Percentiles rank a stretch among this genome's conserved stretches.
Conservation (phyloP, 345 rosid species). For the Hirschfeldia incana region DNA sequence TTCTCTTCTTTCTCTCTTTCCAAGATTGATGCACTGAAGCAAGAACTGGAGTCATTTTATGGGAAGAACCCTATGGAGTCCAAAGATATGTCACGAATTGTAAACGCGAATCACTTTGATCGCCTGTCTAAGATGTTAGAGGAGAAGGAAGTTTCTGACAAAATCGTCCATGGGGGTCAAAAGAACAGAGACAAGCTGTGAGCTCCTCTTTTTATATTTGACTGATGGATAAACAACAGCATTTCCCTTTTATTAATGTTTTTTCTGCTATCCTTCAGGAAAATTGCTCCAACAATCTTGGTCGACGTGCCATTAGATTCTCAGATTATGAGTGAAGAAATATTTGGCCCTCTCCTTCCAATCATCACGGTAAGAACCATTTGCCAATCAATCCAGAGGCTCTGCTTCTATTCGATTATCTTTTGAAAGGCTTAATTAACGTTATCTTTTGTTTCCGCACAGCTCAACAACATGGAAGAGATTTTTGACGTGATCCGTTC, state of each 20-base stretch:
- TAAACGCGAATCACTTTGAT: constrained; percentile 73
- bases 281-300: constrained; percentile 83
- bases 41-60: constrained; percentile 64
- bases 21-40: constrained; percentile 66
- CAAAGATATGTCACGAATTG: constrained; percentile 79
- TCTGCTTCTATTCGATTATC: background rate
- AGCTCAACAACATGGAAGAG: constrained; percentile 83
- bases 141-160: constrained; percentile 78
- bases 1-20: constrained; percentile 28
- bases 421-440: background rate
- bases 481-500: constrained; percentile 71
- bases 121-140: constrained; percentile 78
- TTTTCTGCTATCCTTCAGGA: constrained; percentile 44
- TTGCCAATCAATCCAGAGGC: background rate
- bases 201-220: constrained; percentile 38
- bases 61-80: constrained; percentile 82
- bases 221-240: background rate
- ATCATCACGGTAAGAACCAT: constrained; percentile 52
- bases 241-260: background rate
- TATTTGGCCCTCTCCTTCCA: constrained; percentile 97
- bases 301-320: constrained; percentile 80
- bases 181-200: constrained; percentile 67
- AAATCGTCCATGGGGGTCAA: constrained; percentile 81
- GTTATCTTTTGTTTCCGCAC: constrained; percentile 16
- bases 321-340: constrained; percentile 84